phyloP scores from a whole-genome alignment of 2,329 filamentous ascomycete species.

The Tothia fuscella region DNA sequence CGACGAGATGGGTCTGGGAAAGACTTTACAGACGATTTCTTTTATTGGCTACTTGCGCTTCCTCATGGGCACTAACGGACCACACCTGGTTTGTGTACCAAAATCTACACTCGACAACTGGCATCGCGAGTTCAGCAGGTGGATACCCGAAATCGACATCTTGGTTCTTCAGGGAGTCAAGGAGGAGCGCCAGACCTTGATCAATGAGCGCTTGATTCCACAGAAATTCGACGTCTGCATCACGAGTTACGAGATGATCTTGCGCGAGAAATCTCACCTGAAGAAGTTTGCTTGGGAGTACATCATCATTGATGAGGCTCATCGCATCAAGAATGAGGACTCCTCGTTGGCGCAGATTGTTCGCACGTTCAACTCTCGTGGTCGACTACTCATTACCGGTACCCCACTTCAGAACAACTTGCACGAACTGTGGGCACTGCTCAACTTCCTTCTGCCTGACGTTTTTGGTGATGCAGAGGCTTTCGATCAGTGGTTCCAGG shows the following conservation, averaged over 20 bases:
- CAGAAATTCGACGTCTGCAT: slow-evolving; percentile 97
- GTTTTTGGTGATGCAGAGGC: slow-evolving; percentile 95
- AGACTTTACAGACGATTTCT: slow-evolving; percentile 93
- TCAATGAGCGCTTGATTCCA: slow-evolving; percentile 81
- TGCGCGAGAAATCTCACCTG: slow-evolving; percentile 84
- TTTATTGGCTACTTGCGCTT: slow-evolving; percentile 93
- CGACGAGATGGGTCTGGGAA: slow-evolving; percentile 97
- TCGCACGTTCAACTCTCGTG: slow-evolving; percentile 88
- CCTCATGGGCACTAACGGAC: slow-evolving; percentile 77
- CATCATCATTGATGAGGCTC: slow-evolving; percentile 96
- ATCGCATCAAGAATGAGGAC: slow-evolving; percentile 99
- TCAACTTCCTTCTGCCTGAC: slow-evolving; percentile 96
- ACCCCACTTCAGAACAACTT: slow-evolving; percentile 96
- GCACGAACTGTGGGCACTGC: slow-evolving; percentile 91
- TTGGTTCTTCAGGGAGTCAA: slow-evolving; percentile 90
- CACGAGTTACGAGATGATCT: slow-evolving; percentile 97
- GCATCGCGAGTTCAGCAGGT: slow-evolving; percentile 85
- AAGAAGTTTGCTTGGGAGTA: slow-evolving; percentile 99
- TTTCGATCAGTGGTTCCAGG: slow-evolving; percentile 95
- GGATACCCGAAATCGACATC: slow-evolving; percentile 93
- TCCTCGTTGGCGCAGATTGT: slow-evolving; percentile 95
- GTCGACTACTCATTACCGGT: slow-evolving; percentile 88
- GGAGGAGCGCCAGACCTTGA: slow-evolving; percentile 78
- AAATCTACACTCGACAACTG: slow-evolving; percentile 98
- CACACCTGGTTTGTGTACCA: slow-evolving; percentile 82